Conservation (phyloP, 225 moss, liverwort and hornwort genomes). For the Rhytidiadelphus loreus region DNA sequence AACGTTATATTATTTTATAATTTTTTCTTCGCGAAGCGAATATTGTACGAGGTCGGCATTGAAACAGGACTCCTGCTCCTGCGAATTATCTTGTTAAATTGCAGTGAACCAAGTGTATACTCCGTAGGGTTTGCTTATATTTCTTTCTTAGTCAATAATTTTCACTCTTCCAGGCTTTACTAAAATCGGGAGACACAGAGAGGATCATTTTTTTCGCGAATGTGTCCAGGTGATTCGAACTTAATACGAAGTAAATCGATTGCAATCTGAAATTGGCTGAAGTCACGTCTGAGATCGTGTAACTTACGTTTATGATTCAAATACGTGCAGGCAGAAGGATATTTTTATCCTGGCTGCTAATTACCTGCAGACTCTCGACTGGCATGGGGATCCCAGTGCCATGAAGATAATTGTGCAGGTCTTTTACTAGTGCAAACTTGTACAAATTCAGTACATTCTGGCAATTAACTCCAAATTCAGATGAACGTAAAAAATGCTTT, state of each 20-base stretch:
- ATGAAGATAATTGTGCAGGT: constrained; percentile 97
- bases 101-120: neutral
- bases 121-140: neutral
- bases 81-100: neutral
- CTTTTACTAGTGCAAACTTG: neutral
- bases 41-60: neutral
- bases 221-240: constrained; percentile 56
- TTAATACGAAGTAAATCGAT: neutral
- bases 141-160: neutral
- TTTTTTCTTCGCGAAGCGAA: neutral
- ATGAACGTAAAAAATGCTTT: neutral
- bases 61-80: neutral
- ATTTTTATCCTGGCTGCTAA: constrained; percentile 81
- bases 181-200: constrained; percentile 92
- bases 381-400: constrained; percentile 68
- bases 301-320: neutral
- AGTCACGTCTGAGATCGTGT: neutral
- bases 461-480: neutral
- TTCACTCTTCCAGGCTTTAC: constrained; percentile 53
- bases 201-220: constrained; percentile 90
- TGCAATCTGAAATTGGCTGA: neutral
- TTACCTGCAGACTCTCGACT: constrained; percentile 81
- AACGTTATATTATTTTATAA: neutral
- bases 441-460: neutral
- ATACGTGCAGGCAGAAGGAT: constrained; percentile 63